phyloP scores from a whole-genome alignment of 108 stramenopile genomes.

The Skeletonema menzelii region DNA sequence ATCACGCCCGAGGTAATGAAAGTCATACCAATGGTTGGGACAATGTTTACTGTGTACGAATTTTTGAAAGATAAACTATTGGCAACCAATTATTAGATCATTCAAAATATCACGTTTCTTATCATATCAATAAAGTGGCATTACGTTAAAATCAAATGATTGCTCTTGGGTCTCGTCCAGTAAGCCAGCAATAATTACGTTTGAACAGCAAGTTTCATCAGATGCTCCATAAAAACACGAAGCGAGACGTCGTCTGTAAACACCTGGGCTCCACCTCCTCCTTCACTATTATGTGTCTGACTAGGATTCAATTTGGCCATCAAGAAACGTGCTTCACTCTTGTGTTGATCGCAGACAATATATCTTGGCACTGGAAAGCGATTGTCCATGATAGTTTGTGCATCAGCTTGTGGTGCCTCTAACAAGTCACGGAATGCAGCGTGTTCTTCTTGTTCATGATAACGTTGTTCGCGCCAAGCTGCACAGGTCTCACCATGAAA shows the following conservation, averaged over 20 bases:
- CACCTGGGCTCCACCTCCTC: slow-evolving; percentile 85
- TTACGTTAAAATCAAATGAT: background rate
- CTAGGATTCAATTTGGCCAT: slow-evolving; percentile 99
- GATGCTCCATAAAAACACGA: slow-evolving; percentile 99
- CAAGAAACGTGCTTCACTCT: slow-evolving; percentile 97
- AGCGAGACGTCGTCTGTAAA: slow-evolving; percentile 98
- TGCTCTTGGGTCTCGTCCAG: background rate
- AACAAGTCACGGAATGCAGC: slow-evolving; percentile 87
- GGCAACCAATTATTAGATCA: background rate
- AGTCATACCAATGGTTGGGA: slow-evolving; percentile 94
- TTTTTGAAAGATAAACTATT: slow-evolving; percentile 67
- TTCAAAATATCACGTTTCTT: background rate
- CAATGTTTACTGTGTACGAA: slow-evolving; percentile 93
- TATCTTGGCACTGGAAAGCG: slow-evolving; percentile 98
- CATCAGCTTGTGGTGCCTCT: slow-evolving; percentile 96
- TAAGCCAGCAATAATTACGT: slow-evolving; percentile 12
- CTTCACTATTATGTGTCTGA: slow-evolving; percentile 92
- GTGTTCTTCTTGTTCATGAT: slow-evolving; percentile 98
- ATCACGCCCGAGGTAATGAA: slow-evolving; percentile 91
- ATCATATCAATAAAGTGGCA: background rate
- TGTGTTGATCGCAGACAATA: slow-evolving; percentile 99
- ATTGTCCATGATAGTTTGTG: slow-evolving; percentile 97
- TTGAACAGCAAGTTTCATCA: slow-evolving; percentile 79
- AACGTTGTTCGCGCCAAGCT: slow-evolving; percentile 97
- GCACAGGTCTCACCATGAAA: slow-evolving; percentile 99